phyloP scores from a whole-genome alignment of 257 asterid genomes.

The Voacanga thouarsii region DNA sequence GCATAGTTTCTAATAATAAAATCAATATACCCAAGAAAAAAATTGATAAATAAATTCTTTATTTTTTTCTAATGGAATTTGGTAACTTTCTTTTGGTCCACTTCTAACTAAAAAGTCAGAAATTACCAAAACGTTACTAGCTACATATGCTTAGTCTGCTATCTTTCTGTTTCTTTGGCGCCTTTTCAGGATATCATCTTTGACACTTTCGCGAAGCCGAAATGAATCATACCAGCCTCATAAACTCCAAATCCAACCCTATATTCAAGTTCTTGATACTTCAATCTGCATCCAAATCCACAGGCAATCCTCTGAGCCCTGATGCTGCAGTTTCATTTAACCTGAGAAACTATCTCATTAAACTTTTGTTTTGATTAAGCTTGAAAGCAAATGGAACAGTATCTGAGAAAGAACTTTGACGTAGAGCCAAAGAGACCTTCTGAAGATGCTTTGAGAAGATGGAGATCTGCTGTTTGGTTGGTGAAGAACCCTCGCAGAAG shows the following conservation, averaged over 20 bases:
- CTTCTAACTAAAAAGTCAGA: too few species aligned
- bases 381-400: constrained; percentile 46
- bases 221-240: not conserved
- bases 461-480: constrained; percentile 82
- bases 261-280: not conserved
- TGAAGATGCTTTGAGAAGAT: constrained; percentile 58
- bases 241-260: not conserved
- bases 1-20: too few species aligned
- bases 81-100: too few species aligned
- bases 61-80: too few species aligned
- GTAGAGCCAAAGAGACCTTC: constrained; percentile 69
- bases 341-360: not conserved
- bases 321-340: not conserved
- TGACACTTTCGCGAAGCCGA: constrained; percentile 18
- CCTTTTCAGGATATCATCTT: constrained; percentile 19
- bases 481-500: constrained; percentile 83
- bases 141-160: too few species aligned
- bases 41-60: too few species aligned
- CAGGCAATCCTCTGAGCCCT: not conserved
- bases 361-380: not conserved
- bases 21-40: too few species aligned
- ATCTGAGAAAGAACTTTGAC: constrained; percentile 58
- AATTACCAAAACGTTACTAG: not conserved
- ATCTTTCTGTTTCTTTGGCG: constrained; percentile 6
- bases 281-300: not conserved